Conservation (phyloP, 345 rosid genomes). For the Clausena lansium region DNA sequence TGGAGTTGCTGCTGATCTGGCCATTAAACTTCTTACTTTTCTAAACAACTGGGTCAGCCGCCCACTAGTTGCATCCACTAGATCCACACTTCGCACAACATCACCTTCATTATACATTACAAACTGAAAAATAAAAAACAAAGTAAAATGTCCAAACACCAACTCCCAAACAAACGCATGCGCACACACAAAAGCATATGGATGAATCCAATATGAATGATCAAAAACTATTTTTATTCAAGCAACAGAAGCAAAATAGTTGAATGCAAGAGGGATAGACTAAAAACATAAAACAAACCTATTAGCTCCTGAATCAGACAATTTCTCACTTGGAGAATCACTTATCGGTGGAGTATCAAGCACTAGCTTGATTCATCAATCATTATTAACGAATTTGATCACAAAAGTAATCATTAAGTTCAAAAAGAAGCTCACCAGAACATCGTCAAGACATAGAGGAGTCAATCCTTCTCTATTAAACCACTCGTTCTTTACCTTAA, state of each 20-base stretch:
- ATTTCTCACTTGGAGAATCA: background rate
- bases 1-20: slow-evolving; percentile 33
- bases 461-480: slow-evolving; percentile 72
- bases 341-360: background rate
- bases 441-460: slow-evolving; percentile 83
- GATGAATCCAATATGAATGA: too few relatives aligned
- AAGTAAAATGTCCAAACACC: background rate
- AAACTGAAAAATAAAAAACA: slow-evolving; percentile 38
- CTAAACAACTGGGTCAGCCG: slow-evolving; percentile 51
- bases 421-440: slow-evolving; percentile 52
- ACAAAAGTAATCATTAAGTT: background rate
- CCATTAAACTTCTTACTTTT: slow-evolving; percentile 51
- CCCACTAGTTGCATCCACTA: slow-evolving; percentile 53
- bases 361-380: background rate
- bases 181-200: background rate
- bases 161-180: background rate
- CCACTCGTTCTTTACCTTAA: slow-evolving; percentile 65
- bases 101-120: slow-evolving; percentile 87
- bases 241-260: background rate
- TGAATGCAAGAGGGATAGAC: background rate
- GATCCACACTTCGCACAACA: slow-evolving; percentile 41
- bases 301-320: background rate
- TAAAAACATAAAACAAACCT: too few relatives aligned
- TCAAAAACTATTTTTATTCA: background rate
- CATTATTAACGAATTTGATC: background rate